Conservation (phyloP, 2,329 filamentous ascomycete genomes). For the Lachnellula occidentalis region DNA sequence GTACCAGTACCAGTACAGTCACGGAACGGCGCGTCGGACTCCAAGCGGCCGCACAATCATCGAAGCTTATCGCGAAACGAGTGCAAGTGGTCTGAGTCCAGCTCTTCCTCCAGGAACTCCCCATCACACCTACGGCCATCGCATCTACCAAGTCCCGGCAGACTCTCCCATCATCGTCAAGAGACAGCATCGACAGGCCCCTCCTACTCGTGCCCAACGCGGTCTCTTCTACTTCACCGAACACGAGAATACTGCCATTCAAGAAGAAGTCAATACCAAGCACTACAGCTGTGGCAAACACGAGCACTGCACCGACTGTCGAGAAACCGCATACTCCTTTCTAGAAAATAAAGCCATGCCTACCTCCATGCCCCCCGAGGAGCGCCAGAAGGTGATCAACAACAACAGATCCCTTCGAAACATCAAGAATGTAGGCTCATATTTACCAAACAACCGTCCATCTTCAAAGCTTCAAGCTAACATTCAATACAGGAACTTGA, state of each 20-base stretch:
- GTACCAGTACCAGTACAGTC: not conserved
- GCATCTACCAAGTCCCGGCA: constrained; percentile 4
- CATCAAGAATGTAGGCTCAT: constrained; percentile 31
- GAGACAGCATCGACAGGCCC: not conserved
- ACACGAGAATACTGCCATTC: constrained; percentile 13
- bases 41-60: not conserved
- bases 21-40: not conserved
- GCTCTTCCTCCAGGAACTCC: not conserved
- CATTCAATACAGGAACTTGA: constrained; percentile 68
- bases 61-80: not conserved
- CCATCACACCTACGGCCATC: constrained; percentile 10
- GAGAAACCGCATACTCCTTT: constrained; percentile 20
- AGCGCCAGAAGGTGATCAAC: constrained; percentile 30
- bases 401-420: constrained; percentile 31
- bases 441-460: not conserved
- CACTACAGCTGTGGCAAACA: constrained; percentile 10
- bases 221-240: constrained; percentile 15
- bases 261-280: constrained; percentile 9
- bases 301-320: constrained; percentile 23
- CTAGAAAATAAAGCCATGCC: constrained; percentile 25
- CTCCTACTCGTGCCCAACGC: not conserved
- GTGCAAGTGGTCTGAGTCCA: not conserved
- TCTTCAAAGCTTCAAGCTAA: too few species aligned
- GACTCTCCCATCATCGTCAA: not conserved
- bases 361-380: constrained; percentile 25